A percentile compares a stretch with the other conserved stretches of the same genome.
Conservation (phyloP, 257 asterid genomes). For the Ocimum tenuiflorum region DNA sequence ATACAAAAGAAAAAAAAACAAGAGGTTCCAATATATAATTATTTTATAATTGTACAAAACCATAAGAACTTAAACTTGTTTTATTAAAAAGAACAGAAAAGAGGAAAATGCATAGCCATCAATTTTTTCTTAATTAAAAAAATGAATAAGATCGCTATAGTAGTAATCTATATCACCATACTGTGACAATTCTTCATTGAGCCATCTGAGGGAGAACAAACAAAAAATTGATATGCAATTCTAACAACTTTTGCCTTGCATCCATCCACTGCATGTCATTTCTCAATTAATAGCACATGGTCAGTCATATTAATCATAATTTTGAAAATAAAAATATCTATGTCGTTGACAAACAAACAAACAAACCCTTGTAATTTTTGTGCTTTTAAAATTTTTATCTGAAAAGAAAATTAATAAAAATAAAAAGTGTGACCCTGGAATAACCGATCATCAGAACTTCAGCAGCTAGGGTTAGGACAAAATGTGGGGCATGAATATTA, state of each 20-base stretch:
- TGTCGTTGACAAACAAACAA: conserved; percentile 33
- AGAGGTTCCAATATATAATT: no score
- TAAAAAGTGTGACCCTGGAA: conserved; percentile 21
- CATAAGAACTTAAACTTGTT: no score
- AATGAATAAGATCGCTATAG: background rate
- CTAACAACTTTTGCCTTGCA: conserved; percentile 34
- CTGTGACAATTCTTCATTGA: no score
- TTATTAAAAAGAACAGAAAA: no score
- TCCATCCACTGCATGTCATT: conserved; percentile 34
- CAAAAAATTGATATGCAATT: conserved; percentile 39
- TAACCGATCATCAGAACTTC: conserved; percentile 11
- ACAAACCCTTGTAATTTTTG: background rate
- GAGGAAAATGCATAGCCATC: conserved; percentile 4
- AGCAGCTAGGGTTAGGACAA: conserved; percentile 21
- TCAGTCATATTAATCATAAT: background rate
- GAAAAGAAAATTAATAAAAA: conserved; percentile 27
- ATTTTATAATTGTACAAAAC: no score
- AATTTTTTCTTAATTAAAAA: background rate
- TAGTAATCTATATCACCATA: background rate
- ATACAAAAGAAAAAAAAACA: no score
- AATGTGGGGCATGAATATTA: conserved; percentile 20
- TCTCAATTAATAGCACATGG: conserved; percentile 28
- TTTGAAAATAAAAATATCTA: conserved; percentile 1
- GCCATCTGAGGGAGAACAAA: conserved; percentile 22
- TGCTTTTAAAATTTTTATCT: background rate